Base-by-base conservation (phyloP, 2,329 filamentous ascomycete genomes). In the Coniochaeta hoffmannii region DNA sequence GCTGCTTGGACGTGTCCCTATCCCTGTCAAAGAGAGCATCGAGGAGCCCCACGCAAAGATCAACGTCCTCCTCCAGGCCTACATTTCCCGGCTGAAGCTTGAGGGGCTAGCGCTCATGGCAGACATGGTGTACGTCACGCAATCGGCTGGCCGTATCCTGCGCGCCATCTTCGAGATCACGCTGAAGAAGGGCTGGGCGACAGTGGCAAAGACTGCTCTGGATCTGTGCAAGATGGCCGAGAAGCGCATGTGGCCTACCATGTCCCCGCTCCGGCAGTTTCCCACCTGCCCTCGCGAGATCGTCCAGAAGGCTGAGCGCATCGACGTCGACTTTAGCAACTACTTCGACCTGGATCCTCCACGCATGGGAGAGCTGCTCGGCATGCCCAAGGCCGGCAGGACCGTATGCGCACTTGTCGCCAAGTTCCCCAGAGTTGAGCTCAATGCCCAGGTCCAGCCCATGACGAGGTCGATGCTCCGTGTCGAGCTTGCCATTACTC, bases 221-320 rank as follows among this genome's bases (percentile, higher is more conserved):
- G 90, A 96, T 64, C 80, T 99, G 54, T 99, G 95, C 75, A 99
- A 99, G 76, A 97, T 96, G 90, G 94, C 93, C 0, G 94, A 99
- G 76, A 96, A 96, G 78, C 83, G 95, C 52, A 99, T 99, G 95
- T 99, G 94, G 94, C 92, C 93, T 14, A 97, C 93, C 6, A 99
- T 97, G 94, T 90, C 90, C 35, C 94, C 95, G 11, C 78, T 99
- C 31, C 85, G 94, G 54, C 94, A 99, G 66, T 99, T 99, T 67
- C 83, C 88, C 3, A 75, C 77, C 36, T 96, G 91, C 66, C 85
- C 92, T 3, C 79, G 85, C 38, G 93, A 97, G 57, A 89, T 97
- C 54, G 77, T 97, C 51, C 86, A 90, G 62, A 97, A 97, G 73
- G 88, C 92, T 3, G 94, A 99, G 74, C 83, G 92, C 62, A 96